Conservation (phyloP, 345 rosid species). For the Erodium maritimum region DNA sequence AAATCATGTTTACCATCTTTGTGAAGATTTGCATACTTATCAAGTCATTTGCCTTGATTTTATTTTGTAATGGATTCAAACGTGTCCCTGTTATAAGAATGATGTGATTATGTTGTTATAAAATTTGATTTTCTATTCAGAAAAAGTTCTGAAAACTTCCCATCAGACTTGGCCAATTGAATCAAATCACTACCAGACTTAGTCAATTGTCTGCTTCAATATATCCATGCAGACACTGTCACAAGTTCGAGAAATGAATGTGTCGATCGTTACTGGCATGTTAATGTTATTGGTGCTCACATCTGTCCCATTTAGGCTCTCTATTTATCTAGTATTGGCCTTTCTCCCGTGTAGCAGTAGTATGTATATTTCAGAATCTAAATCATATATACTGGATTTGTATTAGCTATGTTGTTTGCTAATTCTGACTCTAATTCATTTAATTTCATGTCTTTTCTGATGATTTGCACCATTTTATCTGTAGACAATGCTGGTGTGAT, state of each 20-base stretch:
- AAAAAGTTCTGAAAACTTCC: neutral
- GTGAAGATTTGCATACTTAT: slow-evolving; percentile 21
- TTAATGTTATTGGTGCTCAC: slow-evolving; percentile 17
- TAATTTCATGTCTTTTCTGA: neutral
- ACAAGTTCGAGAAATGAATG: slow-evolving; percentile 46
- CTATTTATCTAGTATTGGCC: slow-evolving; percentile 4
- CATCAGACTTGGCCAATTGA: no score
- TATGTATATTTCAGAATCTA: no score
- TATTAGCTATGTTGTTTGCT: no score
- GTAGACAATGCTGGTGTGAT: neutral
- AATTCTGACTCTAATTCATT: no score
- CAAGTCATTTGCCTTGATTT: neutral
- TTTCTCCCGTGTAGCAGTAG: no score
- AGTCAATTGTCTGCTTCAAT: slow-evolving; percentile 45
- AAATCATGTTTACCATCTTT: slow-evolving; percentile 21
- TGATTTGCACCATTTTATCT: no score
- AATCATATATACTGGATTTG: neutral
- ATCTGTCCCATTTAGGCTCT: slow-evolving; percentile 71
- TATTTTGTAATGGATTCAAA: neutral
- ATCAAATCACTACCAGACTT: slow-evolving; percentile 25
- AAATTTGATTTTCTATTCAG: neutral
- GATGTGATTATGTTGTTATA: neutral
- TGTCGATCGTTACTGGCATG: slow-evolving; percentile 54
- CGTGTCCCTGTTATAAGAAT: no score
- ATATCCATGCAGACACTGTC: slow-evolving; percentile 42